Conservation (phyloP, 2,329 filamentous ascomycete species). For the Fusarium concolor region DNA sequence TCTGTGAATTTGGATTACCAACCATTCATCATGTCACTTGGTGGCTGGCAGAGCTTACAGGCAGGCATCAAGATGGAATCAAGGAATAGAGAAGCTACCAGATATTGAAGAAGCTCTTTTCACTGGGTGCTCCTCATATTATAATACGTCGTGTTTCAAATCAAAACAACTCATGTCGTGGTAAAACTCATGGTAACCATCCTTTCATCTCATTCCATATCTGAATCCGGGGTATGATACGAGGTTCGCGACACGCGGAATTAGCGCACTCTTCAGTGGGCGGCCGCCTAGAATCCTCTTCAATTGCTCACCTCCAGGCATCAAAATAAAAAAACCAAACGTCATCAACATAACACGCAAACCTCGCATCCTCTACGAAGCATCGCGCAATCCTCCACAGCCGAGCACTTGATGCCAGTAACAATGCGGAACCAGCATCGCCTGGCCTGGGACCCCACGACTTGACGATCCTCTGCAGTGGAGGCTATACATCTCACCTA, state of each 20-base stretch:
- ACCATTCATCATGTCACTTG: neutral
- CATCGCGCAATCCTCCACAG: constrained; percentile 7
- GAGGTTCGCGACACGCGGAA: constrained; percentile 5
- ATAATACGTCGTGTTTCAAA: neutral
- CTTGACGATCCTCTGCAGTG: constrained; percentile 42
- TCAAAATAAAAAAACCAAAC: constrained; percentile 27
- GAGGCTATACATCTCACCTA: constrained; percentile 23
- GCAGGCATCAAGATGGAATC: neutral
- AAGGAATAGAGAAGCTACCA: neutral
- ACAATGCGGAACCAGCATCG: constrained; percentile 49
- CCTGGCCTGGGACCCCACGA: constrained; percentile 44
- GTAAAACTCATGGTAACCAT: neutral
- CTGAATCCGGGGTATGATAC: constrained; percentile 2
- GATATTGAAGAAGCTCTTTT: too few relatives aligned
- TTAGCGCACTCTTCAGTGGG: constrained; percentile 33
- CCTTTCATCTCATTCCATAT: constrained; percentile 3
- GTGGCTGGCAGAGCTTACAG: neutral
- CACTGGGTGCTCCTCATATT: neutral
- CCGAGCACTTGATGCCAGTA: constrained; percentile 38
- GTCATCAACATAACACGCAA: constrained; percentile 25
- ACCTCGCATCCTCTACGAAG: neutral
- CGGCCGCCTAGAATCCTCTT: constrained; percentile 22
- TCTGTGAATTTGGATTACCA: neutral
- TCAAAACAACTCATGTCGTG: neutral
- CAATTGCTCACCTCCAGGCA: constrained; percentile 32